Conservation (phyloP, 2,329 filamentous ascomycete species). For the Colletotrichum lini region DNA sequence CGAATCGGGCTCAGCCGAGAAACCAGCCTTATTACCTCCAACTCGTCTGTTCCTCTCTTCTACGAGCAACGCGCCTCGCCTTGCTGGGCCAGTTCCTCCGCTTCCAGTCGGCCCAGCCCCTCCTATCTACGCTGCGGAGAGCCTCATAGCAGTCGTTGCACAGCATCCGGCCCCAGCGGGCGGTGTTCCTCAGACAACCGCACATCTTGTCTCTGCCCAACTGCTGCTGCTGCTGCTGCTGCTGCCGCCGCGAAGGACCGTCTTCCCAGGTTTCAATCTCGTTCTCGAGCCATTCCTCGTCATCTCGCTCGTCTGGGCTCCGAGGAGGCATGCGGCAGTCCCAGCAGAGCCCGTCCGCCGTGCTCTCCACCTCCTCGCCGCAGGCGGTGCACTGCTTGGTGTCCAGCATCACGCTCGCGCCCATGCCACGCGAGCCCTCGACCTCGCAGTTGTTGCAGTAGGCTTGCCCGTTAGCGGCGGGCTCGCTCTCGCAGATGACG, state of each 20-base stretch:
- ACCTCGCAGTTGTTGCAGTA: background rate
- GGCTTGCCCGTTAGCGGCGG: background rate
- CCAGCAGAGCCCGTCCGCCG: background rate
- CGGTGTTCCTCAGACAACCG: background rate
- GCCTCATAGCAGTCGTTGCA: background rate
- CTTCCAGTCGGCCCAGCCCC: background rate
- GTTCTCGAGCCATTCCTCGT: no score
- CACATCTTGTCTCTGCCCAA: background rate
- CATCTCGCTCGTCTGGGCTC: no score
- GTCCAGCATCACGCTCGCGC: background rate
- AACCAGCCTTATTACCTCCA: background rate
- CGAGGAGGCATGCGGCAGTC: background rate
- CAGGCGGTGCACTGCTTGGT: background rate
- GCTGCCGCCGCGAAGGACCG: background rate
- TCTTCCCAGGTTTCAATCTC: no score
- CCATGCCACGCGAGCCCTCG: background rate
- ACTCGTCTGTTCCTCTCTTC: background rate
- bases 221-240: no score
- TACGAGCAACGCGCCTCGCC: no score
- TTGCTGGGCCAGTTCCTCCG: background rate
- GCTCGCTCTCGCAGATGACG: slow-evolving; percentile 13
- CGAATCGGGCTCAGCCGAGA: background rate
- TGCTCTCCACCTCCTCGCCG: background rate
- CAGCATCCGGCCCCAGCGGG: background rate
- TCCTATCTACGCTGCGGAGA: background rate